A percentile compares a stretch with the other conserved stretches of the same genome.
These are phyloP conservation scores for Rhododendron molle DNA, from an alignment of 148 eudicot species.

Conservation along the genomic window DNA sequence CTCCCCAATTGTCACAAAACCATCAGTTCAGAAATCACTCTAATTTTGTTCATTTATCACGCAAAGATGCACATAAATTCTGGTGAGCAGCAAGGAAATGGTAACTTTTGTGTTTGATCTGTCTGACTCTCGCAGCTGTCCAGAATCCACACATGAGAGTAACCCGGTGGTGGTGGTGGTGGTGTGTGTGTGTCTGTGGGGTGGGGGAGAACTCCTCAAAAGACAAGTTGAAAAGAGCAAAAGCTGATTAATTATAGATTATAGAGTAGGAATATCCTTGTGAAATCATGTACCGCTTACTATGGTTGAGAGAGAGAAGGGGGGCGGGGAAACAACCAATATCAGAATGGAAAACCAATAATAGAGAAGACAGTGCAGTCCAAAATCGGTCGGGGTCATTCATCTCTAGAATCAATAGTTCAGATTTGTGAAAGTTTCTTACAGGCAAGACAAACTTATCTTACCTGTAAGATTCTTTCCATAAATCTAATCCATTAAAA, in stretches of 20 bases:
- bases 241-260: not conserved
- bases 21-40: not conserved
- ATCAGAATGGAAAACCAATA: no score
- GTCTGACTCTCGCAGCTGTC: not conserved
- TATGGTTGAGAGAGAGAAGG: not conserved
- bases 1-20: not conserved
- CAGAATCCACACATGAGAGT: not conserved
- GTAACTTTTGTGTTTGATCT: not conserved
- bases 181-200: no score
- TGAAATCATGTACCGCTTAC: not conserved
- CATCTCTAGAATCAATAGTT: no score
- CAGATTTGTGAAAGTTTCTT: no score
- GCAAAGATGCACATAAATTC: not conserved
- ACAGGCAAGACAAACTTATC: no score
- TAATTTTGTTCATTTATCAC: not conserved
- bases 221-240: not conserved
- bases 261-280: not conserved
- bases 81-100: not conserved
- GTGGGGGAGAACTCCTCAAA: no score
- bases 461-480: no score
- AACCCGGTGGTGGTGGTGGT: not conserved
- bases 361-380: no score
- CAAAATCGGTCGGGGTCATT: no score
- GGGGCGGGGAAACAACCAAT: no score
- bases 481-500: no score